Base-by-base conservation (phyloP, 176 grass and related monocot species). In the Eragrostis nindensis region DNA sequence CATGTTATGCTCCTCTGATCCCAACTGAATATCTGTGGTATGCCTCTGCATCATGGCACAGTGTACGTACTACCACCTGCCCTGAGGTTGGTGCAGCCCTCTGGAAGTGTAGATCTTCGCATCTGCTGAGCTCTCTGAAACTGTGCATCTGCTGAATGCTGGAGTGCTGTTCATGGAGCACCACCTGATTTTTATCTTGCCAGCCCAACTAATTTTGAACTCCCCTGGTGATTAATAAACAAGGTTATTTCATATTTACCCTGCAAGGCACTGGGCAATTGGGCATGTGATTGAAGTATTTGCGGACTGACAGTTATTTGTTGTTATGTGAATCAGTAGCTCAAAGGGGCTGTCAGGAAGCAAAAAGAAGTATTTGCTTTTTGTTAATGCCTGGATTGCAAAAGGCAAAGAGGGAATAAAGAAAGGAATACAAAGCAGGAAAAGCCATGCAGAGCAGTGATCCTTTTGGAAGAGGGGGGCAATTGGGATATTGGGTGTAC, bases 321-420 rank as follows among this genome's bases (percentile, higher is more conserved):
- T 27, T 81, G 15, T 87, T 15, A 72, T 46, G 38, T 7, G 82
- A 76, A 76, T 85, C 77, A 75, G 59, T 8, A 44, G 39, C 25
- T 7, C 19, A 66, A 80, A 80, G 83, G 22, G 7, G 62, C 18
- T 70, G 42, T 79, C 75, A 83, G 61, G 60, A 36, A 78, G 76
- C 68, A 79, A 67, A 64, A 66, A 83, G 62, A 68, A 29, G 68
- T 47, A 59, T 11, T 30, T 87, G 73, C 84, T 68, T 90, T 90
- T 83, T 84, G 76, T 73, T 87, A 86, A 86, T 79, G 80, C 81
- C 75, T 87, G 68, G 80, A 87, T 83, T 88, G 84, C 84, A 74
- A 84, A 87, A 78, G 78, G 68, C 80, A 88, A 73, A 80, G 84
- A 85, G 86, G 81, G 75, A 76, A 83, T 91, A 94, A 86, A 91